Base-by-base conservation (phyloP, 2,329 filamentous ascomycete species). In the Helicocarpus griseus region DNA sequence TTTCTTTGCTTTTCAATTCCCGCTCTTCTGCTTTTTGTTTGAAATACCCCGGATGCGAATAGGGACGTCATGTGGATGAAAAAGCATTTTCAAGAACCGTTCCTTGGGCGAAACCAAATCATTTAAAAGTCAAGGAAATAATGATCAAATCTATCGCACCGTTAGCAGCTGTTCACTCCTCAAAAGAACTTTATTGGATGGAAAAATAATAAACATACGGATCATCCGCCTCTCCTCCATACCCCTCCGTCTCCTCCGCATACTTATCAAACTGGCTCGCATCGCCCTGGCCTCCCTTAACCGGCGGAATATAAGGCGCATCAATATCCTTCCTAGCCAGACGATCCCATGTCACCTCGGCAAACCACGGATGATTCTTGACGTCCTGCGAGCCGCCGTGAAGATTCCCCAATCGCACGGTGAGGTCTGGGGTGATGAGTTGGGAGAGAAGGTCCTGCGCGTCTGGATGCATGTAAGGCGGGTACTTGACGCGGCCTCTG, bases 201-300 rank as follows among this genome's bases (percentile, higher is more conserved):
- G 28, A 14, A n/a, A 36, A 7, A 50, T 8, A 39, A 43, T 56
- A 43, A 51, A 86, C 91, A 75, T 78, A 96, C 91, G 89, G 85
- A 70, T 97, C 91, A 57, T 84, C 77, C 43, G 88, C 89, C 50
- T 73, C 73, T 59, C 79, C 74, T 36, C 93, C 93, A 66, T 98
- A 98, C 65, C 85, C 82, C 70, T 98, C 93, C 41, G 87, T 89
- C 70, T 98, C 93, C 70, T 98, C 93, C 1, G 93, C 90, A 69
- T 98, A 98, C 69, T 90, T 88, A 72, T 98, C 93, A 65, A 98
- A 98, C 70, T 96, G 87, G 71, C 90, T 96, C 48, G 93, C 89
- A 73, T 98, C 93, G 53, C 93, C 93, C 28, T 89, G 85, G 39
- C 93, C 93, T 39, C 89, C 90, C 67, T 93, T 87, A 55, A 98